Evolutionary conservation across 257 asterid species (phyloP).

Genomic region (Scutellaria barbata): DNA sequence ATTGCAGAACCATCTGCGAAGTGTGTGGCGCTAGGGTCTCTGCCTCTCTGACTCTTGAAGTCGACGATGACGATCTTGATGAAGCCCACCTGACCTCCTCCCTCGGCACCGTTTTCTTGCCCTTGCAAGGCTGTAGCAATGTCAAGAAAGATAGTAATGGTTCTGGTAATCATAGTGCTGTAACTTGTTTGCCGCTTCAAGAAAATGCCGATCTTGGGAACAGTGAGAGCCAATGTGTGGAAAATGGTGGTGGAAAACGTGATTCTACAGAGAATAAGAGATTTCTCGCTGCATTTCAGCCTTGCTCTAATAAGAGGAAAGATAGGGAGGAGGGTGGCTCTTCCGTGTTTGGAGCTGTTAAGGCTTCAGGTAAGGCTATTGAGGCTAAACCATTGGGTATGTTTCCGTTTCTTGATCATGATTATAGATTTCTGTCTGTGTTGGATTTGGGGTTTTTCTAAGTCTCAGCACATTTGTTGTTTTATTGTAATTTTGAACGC

Average conservation of each 20-base stretch:
- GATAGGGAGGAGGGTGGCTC: slow-evolving; percentile 45
- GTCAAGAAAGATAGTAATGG: slow-evolving; percentile 26
- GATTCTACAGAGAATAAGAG: slow-evolving; percentile 36
- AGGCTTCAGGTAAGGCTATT: slow-evolving; percentile 42
- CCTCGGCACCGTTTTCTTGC: slow-evolving; percentile 77
- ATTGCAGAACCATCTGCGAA: slow-evolving; percentile 54
- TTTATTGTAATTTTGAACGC: neutral
- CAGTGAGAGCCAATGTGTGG: slow-evolving; percentile 25
- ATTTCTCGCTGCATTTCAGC: slow-evolving; percentile 32
- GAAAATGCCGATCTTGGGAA: slow-evolving; percentile 29
- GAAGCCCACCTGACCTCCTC: slow-evolving; percentile 46
- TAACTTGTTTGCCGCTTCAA: slow-evolving; percentile 46
- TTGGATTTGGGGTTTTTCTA: neutral
- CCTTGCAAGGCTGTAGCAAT: slow-evolving; percentile 55
- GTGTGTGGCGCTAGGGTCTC: slow-evolving; percentile 76
- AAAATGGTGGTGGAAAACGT: slow-evolving; percentile 24
- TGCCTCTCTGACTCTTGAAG: slow-evolving; percentile 62
- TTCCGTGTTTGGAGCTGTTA: slow-evolving; percentile 37
- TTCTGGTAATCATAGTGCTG: slow-evolving; percentile 13
- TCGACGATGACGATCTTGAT: slow-evolving; percentile 53
- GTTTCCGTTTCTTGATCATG: slow-evolving; percentile 6
- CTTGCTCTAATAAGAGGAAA: slow-evolving; percentile 73
- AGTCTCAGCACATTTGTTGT: neutral
- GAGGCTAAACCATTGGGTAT: slow-evolving; percentile 52
- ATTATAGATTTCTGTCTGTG: neutral